A percentile compares a stretch with the other conserved stretches of the same genome.
Conservation (phyloP, 2,329 filamentous ascomycete species). For the Neurospora sp. region DNA sequence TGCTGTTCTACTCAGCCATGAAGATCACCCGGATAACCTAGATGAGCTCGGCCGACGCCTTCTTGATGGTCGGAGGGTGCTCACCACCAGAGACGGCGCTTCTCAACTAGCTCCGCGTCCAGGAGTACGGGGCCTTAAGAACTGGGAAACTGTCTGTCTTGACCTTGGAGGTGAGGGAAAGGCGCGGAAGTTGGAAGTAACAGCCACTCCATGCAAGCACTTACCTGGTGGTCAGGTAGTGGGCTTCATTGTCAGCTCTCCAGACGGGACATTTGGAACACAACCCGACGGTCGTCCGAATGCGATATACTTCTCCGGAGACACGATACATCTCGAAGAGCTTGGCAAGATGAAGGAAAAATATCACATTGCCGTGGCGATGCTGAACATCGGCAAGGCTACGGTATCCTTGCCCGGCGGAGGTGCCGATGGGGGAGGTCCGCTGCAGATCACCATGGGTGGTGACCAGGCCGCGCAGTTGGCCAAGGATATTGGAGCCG, state of each 20-base stretch:
- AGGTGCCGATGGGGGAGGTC: constrained; percentile 14
- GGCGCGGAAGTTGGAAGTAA: constrained; percentile 26
- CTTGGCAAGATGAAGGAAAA: constrained; percentile 23
- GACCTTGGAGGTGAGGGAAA: constrained; percentile 17
- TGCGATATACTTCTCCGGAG: constrained; percentile 38
- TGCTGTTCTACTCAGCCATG: constrained; percentile 38
- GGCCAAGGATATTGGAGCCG: constrained; percentile 28
- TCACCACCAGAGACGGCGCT: constrained; percentile 36
- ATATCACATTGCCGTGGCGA: constrained; percentile 28
- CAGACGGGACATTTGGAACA: constrained; percentile 24
- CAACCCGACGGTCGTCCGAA: constrained; percentile 26
- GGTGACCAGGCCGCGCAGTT: constrained; percentile 30
- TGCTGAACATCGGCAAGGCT: constrained; percentile 32
- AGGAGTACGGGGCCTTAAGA: constrained; percentile 27
- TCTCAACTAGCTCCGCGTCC: constrained; percentile 33
- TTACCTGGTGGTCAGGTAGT: constrained; percentile 33
- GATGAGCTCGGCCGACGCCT: constrained; percentile 34
- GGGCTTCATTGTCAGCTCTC: constrained; percentile 31
- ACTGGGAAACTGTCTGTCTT: constrained; percentile 26
- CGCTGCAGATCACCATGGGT: constrained; percentile 33
- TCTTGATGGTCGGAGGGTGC: constrained; percentile 33
- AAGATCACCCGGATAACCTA: constrained; percentile 40
- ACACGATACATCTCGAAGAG: constrained; percentile 37
- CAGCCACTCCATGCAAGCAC: constrained; percentile 33
- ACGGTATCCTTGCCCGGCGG: constrained; percentile 13